These are phyloP conservation scores for Dactylellina leptospora DNA, from an alignment of 2,329 filamentous ascomycete species.

Conservation along the genomic window DNA sequence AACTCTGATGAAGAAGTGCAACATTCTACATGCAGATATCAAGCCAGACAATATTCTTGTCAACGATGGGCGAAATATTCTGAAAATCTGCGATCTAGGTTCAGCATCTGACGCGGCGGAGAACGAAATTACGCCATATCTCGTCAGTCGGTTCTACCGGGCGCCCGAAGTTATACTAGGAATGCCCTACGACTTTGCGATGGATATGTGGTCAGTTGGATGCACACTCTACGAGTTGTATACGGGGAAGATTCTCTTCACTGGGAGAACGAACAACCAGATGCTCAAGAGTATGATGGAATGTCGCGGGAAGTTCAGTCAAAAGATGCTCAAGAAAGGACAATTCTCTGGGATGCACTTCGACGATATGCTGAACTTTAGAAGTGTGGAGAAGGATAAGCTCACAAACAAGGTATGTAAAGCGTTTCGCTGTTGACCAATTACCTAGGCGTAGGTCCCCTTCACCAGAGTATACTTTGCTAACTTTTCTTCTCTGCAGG, in stretches of 20 bases:
- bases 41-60: conserved; percentile 98
- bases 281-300: conserved; percentile 98
- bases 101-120: conserved; percentile 94
- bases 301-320: conserved; percentile 87
- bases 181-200: conserved; percentile 92
- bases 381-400: conserved; percentile 85
- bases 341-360: conserved; percentile 81
- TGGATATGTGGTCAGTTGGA: conserved; percentile 98
- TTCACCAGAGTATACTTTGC: conserved; percentile 3
- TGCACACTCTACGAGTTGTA: conserved; percentile 97
- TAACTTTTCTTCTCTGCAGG: conserved; percentile 62
- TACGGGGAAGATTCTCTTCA: conserved; percentile 96
- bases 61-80: conserved; percentile 79
- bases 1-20: conserved; percentile 86
- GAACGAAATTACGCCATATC: conserved; percentile 90
- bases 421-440: conserved; percentile 38
- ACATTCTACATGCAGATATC: conserved; percentile 92
- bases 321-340: conserved; percentile 86
- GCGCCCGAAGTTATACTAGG: conserved; percentile 94
- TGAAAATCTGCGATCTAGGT: conserved; percentile 96
- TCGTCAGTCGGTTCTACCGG: conserved; percentile 96
- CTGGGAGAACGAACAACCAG: conserved; percentile 94
- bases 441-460: neutral
- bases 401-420: conserved; percentile 78
- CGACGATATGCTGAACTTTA: conserved; percentile 82